phyloP scores from a whole-genome alignment of 176 grass and related monocot genomes.

The Triticum urartu region DNA sequence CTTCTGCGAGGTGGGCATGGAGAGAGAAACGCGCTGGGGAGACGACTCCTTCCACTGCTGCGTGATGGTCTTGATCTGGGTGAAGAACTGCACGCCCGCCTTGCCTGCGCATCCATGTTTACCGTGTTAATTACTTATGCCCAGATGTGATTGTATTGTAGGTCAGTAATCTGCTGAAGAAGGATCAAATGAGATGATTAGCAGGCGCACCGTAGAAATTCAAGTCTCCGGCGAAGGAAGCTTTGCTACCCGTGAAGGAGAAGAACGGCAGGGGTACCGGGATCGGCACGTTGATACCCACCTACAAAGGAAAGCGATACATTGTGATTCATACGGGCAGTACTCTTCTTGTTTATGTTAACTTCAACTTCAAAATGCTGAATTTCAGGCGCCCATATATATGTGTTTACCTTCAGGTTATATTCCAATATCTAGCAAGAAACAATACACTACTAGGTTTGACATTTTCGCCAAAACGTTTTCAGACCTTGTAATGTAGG shows the following conservation, averaged over 20 bases:
- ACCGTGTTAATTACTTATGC: background rate
- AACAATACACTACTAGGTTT: background rate
- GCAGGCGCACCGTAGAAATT: conserved; percentile 82
- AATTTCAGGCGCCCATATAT: background rate
- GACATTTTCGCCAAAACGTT: background rate
- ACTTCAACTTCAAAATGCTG: background rate
- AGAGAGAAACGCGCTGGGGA: conserved; percentile 64
- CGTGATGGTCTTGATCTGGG: conserved; percentile 92
- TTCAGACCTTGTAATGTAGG: background rate
- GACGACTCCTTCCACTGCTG: conserved; percentile 90
- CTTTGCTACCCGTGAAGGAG: conserved; percentile 87
- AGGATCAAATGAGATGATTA: background rate
- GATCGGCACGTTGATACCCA: conserved; percentile 97
- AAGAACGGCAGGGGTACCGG: conserved; percentile 96
- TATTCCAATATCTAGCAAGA: background rate
- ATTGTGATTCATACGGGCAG: background rate
- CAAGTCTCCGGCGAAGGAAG: conserved; percentile 93
- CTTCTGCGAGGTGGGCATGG: conserved; percentile 92
- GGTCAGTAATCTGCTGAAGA: background rate
- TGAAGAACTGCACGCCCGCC: conserved; percentile 92
- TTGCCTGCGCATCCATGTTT: conserved; percentile 60
- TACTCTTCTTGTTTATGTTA: background rate
- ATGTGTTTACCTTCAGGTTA: background rate
- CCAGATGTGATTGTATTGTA: background rate
- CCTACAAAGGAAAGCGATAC: conserved; percentile 35